Base-by-base conservation (phyloP, 352 stramenopile genomes). In the Globisporangium orthogonon region DNA sequence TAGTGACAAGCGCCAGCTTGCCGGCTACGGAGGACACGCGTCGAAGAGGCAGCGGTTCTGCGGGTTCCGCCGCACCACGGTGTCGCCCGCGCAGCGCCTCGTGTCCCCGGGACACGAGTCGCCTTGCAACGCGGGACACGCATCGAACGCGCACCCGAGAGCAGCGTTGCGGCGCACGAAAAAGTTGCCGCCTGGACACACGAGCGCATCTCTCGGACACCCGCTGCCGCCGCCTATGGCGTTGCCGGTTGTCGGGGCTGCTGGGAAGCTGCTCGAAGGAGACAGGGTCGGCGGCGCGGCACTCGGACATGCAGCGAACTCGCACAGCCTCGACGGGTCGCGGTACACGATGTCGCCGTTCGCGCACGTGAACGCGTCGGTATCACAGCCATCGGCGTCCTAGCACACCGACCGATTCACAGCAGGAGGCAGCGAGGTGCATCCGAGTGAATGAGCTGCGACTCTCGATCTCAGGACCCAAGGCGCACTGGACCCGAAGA, bases 321-420 rank as follows among this genome's bases (percentile, higher is more conserved):
- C 30, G 29, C 47, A 60, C n/a, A 29, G 23, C 35, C 29, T 54
- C 11, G 13, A 23, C 17, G 37, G 9, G 14, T 54, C 54, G 54
- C 54, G 54, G 18, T 50, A 52, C 45, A 60, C 54, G 29, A 60
- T 49, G 18, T 52, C 54, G 23, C 46, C 54, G 50, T 60, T 60
- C 23, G 41, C 54, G 31, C 54, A 60, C 10, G 14, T 48, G 46
- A 45, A 60, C 0, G 29, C 46, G 13, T 53, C 44, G 1, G 47
- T 17, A 41, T 49, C 46, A 28, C 54, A 60, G 47, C 37, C 41
- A 5, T 43, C 33, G 37, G 47, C 35, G n/a, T n/a, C n/a, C n/a
- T n/a, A n/a, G n/a, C n/a, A n/a, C n/a, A n/a, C n/a, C n/a, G n/a
- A n/a, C n/a, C n/a, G n/a, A n/a, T n/a, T n/a, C n/a, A n/a, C n/a